Evolutionary conservation across 257 asterid genomes (phyloP).

Genomic region (Haberlea rhodopensis): DNA sequence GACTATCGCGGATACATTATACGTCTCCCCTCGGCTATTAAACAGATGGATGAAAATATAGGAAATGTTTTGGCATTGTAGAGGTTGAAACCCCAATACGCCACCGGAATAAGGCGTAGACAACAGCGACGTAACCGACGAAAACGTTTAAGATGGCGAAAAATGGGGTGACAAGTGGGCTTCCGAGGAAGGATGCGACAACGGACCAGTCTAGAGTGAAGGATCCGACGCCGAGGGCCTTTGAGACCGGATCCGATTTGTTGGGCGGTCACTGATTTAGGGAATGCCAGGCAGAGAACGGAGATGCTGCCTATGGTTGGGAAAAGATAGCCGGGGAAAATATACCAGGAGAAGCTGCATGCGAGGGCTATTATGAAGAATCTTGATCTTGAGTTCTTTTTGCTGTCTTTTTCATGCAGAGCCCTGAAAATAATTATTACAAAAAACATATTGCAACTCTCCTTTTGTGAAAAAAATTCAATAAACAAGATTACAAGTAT

Average conservation of each 20-base stretch:
- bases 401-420: constrained; percentile 54
- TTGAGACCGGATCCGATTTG: constrained; percentile 64
- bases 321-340: constrained; percentile 57
- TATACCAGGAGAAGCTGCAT: constrained; percentile 56
- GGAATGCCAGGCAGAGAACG: constrained; percentile 45
- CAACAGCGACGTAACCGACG: constrained; percentile 42
- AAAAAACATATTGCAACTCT: too few relatives aligned
- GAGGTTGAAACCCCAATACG: constrained; percentile 62
- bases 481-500: too few relatives aligned
- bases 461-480: too few relatives aligned
- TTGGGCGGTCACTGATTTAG: constrained; percentile 52
- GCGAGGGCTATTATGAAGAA: constrained; percentile 58
- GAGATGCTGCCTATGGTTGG: constrained; percentile 41
- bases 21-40: constrained; percentile 30
- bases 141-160: constrained; percentile 55
- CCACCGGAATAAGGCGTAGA: constrained; percentile 45
- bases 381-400: constrained; percentile 38
- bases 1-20: constrained; percentile 55
- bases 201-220: constrained; percentile 62
- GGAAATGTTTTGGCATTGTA: constrained; percentile 62
- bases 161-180: constrained; percentile 70
- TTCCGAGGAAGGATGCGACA: constrained; percentile 46
- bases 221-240: constrained; percentile 67
- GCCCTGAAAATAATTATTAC: constrained; percentile 49
- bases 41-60: constrained; percentile 47